Evolutionary conservation across 2,329 filamentous ascomycete genomes (phyloP).

Genomic region (Monilinia fructicola): DNA sequence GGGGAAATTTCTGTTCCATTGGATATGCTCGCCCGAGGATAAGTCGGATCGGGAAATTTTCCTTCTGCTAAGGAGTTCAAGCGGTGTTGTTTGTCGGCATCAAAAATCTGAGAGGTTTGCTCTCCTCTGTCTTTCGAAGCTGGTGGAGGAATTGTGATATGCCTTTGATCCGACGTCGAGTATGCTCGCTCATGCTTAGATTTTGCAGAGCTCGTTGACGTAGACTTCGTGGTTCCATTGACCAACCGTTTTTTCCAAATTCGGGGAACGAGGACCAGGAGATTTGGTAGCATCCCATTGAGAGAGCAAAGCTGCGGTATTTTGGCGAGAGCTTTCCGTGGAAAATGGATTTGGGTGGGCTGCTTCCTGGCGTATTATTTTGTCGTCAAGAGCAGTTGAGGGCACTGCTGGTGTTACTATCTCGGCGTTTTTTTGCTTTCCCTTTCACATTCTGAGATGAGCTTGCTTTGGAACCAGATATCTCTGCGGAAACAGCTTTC

Average conservation of each 20-base stretch:
- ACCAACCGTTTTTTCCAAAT: neutral
- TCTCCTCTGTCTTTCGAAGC: constrained; percentile 15
- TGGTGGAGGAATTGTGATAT: constrained; percentile 15
- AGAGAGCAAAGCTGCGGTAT: constrained; percentile 15
- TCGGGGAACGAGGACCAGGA: neutral
- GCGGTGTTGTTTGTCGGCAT: constrained; percentile 13
- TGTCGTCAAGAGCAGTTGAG: neutral
- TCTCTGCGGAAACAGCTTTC: neutral
- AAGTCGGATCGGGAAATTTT: constrained; percentile 20
- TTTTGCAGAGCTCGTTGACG: neutral
- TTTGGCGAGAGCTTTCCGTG: constrained; percentile 12
- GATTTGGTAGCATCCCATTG: constrained; percentile 6
- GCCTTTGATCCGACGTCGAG: neutral
- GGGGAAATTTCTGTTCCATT: neutral
- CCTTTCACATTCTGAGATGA: neutral
- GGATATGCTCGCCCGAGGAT: constrained; percentile 19
- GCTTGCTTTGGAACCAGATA: neutral
- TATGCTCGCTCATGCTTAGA: constrained; percentile 10
- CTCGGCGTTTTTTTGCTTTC: neutral
- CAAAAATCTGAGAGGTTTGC: constrained; percentile 10
- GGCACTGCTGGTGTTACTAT: neutral
- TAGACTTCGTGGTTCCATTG: neutral
- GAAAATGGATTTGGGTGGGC: constrained; percentile 18
- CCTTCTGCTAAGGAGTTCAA: constrained; percentile 2
- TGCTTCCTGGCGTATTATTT: constrained; percentile 24